Evolutionary conservation across 2,329 filamentous ascomycete species (phyloP).

Genomic region (Corynespora cassiicola): DNA sequence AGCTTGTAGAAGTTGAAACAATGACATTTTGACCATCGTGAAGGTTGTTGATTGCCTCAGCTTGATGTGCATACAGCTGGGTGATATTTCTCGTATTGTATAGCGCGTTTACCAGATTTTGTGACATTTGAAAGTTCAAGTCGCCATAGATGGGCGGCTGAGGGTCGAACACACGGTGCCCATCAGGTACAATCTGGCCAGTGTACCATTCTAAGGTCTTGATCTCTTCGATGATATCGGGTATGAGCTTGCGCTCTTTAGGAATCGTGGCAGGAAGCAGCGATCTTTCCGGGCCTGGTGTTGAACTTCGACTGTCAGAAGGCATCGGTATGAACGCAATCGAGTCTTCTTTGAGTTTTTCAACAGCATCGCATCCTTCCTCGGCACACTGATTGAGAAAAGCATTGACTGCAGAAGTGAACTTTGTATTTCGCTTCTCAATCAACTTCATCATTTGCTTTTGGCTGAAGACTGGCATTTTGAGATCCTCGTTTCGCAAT

Average conservation of each 20-base stretch:
- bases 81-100: constrained; percentile 92
- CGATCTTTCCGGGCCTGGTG: constrained; percentile 49
- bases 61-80: constrained; percentile 87
- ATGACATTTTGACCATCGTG: constrained; percentile 86
- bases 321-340: constrained; percentile 69
- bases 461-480: constrained; percentile 91
- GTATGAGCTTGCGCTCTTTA: constrained; percentile 76
- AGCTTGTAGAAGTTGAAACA: constrained; percentile 92
- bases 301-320: constrained; percentile 52
- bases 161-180: constrained; percentile 87
- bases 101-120: constrained; percentile 91
- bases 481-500: constrained; percentile 78
- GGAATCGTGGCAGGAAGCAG: constrained; percentile 76
- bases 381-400: constrained; percentile 79
- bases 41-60: constrained; percentile 89
- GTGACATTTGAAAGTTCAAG: constrained; percentile 83
- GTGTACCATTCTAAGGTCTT: constrained; percentile 86
- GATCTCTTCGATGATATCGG: constrained; percentile 85
- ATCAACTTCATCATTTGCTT: constrained; percentile 90
- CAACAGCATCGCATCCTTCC: constrained; percentile 70
- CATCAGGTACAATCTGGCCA: constrained; percentile 90
- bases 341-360: constrained; percentile 66
- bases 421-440: constrained; percentile 86
- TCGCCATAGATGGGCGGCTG: constrained; percentile 84
- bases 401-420: constrained; percentile 74